Evolutionary conservation across 2,329 filamentous ascomycete species (phyloP).

Genomic region (Herpotrichia juniperi): DNA sequence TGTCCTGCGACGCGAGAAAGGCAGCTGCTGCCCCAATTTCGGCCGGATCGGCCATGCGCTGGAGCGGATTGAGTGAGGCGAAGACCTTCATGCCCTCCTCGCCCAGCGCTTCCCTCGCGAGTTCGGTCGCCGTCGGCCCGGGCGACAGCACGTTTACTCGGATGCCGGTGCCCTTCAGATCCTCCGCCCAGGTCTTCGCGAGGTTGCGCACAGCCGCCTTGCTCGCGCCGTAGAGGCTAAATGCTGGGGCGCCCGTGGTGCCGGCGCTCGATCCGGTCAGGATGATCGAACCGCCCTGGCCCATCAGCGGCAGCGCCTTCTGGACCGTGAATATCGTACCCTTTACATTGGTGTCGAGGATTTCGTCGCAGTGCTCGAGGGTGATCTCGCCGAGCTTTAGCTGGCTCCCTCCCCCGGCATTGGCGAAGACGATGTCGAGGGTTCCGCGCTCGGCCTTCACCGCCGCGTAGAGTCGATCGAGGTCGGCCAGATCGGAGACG

Average conservation of each 20-base stretch:
- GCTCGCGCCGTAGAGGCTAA: conserved; percentile 21
- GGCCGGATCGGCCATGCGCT: conserved; percentile 4
- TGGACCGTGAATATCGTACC: conserved; percentile 7
- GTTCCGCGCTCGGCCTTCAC: conserved; percentile 27
- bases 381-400: conserved; percentile 24
- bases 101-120: conserved; percentile 3
- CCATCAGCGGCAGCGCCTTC: conserved; percentile 21
- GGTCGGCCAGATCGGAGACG: conserved; percentile 21
- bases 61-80: conserved; percentile 3
- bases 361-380: conserved; percentile 19
- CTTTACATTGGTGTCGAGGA: conserved; percentile 11
- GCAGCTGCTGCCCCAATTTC: conserved; percentile 4
- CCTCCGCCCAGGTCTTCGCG: conserved; percentile 9
- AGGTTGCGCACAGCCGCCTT: conserved; percentile 25
- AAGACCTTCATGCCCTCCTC: conserved; percentile 5
- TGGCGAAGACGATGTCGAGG: conserved; percentile 27
- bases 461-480: conserved; percentile 24
- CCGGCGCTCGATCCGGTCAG: conserved; percentile 23
- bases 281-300: conserved; percentile 22
- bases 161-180: conserved; percentile 4
- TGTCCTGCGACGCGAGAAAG: conserved; percentile 4
- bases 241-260: conserved; percentile 18
- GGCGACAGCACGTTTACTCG: conserved; percentile 4
- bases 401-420: conserved; percentile 20
- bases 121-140: conserved; percentile 4